Conservation (phyloP, 495 filamentous ascomycete genomes). For the Xylaria longipes region DNA sequence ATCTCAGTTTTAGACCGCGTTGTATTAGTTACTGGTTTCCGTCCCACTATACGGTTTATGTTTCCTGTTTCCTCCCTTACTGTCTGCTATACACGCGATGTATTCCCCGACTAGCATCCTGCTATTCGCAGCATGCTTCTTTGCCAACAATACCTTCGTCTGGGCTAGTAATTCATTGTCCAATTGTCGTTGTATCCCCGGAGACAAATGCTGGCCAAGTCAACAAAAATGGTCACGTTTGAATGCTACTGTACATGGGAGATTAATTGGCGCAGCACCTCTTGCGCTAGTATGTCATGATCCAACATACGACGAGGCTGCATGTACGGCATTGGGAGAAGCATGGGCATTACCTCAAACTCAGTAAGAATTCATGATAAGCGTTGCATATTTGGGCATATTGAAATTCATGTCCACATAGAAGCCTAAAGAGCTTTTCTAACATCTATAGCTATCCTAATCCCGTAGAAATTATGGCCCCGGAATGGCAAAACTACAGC, state of each 20-base stretch:
- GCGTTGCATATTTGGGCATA: too few species aligned
- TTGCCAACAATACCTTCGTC: too few species aligned
- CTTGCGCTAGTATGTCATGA: conserved; percentile 54
- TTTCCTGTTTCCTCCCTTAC: too few species aligned
- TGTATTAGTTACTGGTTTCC: too few species aligned
- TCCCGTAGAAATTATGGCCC: conserved; percentile 47
- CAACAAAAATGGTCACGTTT: conserved; percentile 43
- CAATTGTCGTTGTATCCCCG: conserved; percentile 12
- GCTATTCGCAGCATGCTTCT: too few species aligned
- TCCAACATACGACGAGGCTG: conserved; percentile 34
- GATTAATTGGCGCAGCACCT: conserved; percentile 51
- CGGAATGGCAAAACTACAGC: conserved; percentile 54
- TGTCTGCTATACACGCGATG: too few species aligned
- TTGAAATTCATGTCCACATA: not conserved
- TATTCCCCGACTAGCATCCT: too few species aligned
- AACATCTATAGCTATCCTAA: not conserved
- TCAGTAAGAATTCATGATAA: conserved; percentile 34
- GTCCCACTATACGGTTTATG: too few species aligned
- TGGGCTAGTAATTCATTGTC: too few species aligned
- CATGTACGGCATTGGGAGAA: conserved; percentile 32
- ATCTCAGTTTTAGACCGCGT: too few species aligned
- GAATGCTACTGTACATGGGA: conserved; percentile 49
- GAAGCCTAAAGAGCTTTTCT: not conserved
- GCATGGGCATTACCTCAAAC: conserved; percentile 38
- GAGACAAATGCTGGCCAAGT: conserved; percentile 48